Evolutionary conservation across 2,329 filamentous ascomycete genomes (phyloP).

Genomic region (Lomentospora prolificans): DNA sequence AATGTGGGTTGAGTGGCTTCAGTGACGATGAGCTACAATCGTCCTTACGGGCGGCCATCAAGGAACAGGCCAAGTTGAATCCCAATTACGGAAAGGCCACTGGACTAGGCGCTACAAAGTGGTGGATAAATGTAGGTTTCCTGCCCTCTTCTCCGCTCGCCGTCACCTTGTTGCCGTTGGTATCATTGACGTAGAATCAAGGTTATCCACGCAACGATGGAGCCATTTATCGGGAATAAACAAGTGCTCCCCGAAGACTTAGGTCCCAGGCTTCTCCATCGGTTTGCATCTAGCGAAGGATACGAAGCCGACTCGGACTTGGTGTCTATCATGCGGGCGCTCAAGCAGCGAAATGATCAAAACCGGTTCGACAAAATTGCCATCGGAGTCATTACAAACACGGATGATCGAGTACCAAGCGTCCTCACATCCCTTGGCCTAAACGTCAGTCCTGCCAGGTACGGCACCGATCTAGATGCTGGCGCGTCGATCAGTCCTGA

Average conservation of each 20-base stretch:
- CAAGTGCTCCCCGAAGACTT: constrained; percentile 33
- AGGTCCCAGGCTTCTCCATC: constrained; percentile 35
- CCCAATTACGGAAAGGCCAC: constrained; percentile 50
- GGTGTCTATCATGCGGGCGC: constrained; percentile 29
- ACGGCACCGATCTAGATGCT: constrained; percentile 12
- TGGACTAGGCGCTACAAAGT: constrained; percentile 34
- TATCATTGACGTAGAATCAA: background rate
- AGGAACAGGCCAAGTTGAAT: constrained; percentile 30
- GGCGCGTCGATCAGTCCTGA: background rate
- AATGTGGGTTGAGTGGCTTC: constrained; percentile 36
- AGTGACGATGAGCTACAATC: constrained; percentile 27
- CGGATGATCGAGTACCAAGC: constrained; percentile 46
- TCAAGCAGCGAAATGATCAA: constrained; percentile 20
- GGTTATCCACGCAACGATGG: background rate
- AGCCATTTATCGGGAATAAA: background rate
- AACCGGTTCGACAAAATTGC: constrained; percentile 27
- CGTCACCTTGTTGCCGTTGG: background rate
- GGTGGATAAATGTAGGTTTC: background rate
- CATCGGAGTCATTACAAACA: constrained; percentile 53
- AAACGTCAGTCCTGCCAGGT: constrained; percentile 28
- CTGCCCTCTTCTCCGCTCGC: background rate
- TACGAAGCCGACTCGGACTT: constrained; percentile 40
- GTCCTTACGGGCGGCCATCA: constrained; percentile 33
- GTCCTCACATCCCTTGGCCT: constrained; percentile 46
- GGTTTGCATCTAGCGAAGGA: constrained; percentile 43